These are phyloP conservation scores for Metschnikowia amazonensis DNA, from an alignment of 805 yeast species.

Conservation along the genomic window DNA sequence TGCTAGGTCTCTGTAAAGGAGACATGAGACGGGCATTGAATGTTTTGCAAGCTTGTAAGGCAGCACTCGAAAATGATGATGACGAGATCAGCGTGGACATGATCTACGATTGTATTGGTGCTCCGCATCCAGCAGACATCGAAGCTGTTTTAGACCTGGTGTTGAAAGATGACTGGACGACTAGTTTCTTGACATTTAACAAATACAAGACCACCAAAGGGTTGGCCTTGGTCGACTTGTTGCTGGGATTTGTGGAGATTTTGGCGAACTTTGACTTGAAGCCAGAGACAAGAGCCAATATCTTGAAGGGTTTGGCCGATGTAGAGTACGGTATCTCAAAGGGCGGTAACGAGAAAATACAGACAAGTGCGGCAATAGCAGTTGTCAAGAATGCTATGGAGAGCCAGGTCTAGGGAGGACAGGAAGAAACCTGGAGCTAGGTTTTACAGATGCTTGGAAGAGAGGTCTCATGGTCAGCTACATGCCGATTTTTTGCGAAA, in stretches of 20 bases:
- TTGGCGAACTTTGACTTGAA: slow-evolving; percentile 66
- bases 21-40: slow-evolving; percentile 96
- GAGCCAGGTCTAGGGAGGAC: slow-evolving; percentile 13
- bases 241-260: slow-evolving; percentile 70
- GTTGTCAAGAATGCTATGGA: slow-evolving; percentile 70
- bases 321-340: slow-evolving; percentile 86
- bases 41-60: slow-evolving; percentile 89
- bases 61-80: slow-evolving; percentile 48
- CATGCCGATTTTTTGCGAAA: neutral
- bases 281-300: slow-evolving; percentile 54
- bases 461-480: neutral
- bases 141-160: slow-evolving; percentile 72
- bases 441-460: neutral
- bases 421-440: neutral
- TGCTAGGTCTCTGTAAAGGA: slow-evolving; percentile 76
- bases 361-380: slow-evolving; percentile 86
- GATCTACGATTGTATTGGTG: slow-evolving; percentile 93
- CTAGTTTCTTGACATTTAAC: slow-evolving; percentile 64
- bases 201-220: slow-evolving; percentile 71
- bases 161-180: slow-evolving; percentile 83
- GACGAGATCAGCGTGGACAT: slow-evolving; percentile 61
- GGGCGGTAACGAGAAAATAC: slow-evolving; percentile 91
- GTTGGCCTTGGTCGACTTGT: slow-evolving; percentile 80
- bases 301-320: slow-evolving; percentile 73
- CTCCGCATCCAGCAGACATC: slow-evolving; percentile 86